Conservation (phyloP, 371 early-diverging fungal species). For the Chytridium lagenaria region DNA sequence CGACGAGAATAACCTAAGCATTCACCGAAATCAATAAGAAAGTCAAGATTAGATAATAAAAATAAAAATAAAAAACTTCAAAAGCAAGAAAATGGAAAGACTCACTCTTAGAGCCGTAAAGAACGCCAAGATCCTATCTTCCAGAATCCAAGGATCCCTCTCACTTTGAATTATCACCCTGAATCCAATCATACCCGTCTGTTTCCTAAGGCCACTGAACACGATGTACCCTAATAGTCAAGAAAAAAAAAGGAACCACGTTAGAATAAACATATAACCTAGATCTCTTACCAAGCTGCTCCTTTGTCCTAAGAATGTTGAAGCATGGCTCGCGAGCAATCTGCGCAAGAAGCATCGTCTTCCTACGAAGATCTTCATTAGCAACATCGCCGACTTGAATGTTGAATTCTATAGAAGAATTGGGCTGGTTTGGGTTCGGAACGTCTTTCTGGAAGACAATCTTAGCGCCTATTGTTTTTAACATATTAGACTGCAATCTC, state of each 20-base stretch:
- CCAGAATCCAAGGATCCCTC: slow-evolving; percentile 80
- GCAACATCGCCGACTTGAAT: slow-evolving; percentile 59
- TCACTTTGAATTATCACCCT: slow-evolving; percentile 89
- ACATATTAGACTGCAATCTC: too few species aligned
- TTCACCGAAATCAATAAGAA: slow-evolving; percentile 53
- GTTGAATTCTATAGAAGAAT: slow-evolving; percentile 85
- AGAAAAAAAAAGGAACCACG: not conserved
- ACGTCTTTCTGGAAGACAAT: slow-evolving; percentile 71
- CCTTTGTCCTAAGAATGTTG: slow-evolving; percentile 90
- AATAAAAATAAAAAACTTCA: not conserved
- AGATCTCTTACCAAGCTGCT: slow-evolving; percentile 38
- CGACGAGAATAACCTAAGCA: slow-evolving; percentile 28
- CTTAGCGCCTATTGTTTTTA: slow-evolving; percentile 28
- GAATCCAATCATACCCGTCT: slow-evolving; percentile 71
- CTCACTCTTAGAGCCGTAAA: slow-evolving; percentile 57
- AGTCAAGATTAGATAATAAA: not conserved
- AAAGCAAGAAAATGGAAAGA: too few species aligned
- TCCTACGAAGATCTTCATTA: slow-evolving; percentile 28
- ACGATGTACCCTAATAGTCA: slow-evolving; percentile 71
- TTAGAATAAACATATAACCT: not conserved
- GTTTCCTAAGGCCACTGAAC: slow-evolving; percentile 73
- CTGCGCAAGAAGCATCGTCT: slow-evolving; percentile 68
- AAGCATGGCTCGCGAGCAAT: slow-evolving; percentile 90
- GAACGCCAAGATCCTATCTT: slow-evolving; percentile 82
- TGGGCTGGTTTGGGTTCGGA: slow-evolving; percentile 79